Evolutionary conservation across 768 basidiomycete genomes (phyloP).

Genomic region (Termitomyces titanicus): DNA sequence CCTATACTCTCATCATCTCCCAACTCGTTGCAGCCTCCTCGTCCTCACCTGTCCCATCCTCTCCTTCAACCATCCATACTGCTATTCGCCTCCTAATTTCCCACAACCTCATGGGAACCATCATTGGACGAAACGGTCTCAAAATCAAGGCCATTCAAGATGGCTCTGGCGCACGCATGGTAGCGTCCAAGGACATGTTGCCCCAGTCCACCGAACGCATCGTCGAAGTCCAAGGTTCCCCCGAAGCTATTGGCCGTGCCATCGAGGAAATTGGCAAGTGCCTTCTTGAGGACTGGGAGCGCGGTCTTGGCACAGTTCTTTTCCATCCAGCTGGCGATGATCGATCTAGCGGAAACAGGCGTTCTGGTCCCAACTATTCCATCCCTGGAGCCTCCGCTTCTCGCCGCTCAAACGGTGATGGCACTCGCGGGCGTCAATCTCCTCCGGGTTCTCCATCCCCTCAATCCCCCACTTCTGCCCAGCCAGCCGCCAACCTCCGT

Average conservation of each 20-base stretch:
- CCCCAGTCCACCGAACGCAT: conserved; percentile 99
- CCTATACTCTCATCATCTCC: conserved; percentile 91
- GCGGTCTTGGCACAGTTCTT: conserved; percentile 88
- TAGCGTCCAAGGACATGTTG: conserved; percentile 98
- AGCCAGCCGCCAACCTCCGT: conserved; percentile 76
- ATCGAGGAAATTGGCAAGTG: conserved; percentile 96
- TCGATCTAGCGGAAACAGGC: conserved; percentile 44
- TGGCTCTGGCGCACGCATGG: conserved; percentile 93
- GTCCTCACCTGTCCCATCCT: conserved; percentile 62
- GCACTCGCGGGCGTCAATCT: conserved; percentile 42
- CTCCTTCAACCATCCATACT: conserved; percentile 75
- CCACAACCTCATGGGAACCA: conserved; percentile 98
- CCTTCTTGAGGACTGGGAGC: conserved; percentile 94
- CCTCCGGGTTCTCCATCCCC: conserved; percentile 44
- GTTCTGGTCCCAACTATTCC: conserved; percentile 50
- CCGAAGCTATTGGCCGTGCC: conserved; percentile 89
- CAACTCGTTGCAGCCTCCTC: conserved; percentile 85
- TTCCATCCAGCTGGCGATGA: conserved; percentile 93
- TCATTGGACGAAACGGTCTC: conserved; percentile 93
- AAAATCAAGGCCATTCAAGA: conserved; percentile 99
- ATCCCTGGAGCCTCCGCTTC: conserved; percentile 38
- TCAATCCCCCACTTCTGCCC: conserved; percentile 48
- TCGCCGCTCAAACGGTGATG: conserved; percentile 68
- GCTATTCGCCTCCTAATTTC: conserved; percentile 97
- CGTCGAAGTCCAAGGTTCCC: conserved; percentile 94